Conservation (phyloP, 306 rosid species). For the Luffa aegyptiaca region DNA sequence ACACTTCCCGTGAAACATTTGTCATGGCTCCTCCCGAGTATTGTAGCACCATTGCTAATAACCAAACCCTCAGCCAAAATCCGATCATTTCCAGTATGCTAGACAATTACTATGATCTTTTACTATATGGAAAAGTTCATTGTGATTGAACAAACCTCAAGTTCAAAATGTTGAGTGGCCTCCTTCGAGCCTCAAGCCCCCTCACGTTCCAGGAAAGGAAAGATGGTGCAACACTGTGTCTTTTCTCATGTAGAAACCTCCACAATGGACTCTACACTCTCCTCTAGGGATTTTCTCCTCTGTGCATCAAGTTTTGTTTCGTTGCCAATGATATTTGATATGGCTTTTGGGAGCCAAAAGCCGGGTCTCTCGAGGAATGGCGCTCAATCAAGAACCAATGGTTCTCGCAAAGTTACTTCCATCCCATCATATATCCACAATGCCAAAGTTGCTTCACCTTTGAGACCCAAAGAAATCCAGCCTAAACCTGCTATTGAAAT, state of each 20-base stretch:
- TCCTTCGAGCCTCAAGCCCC: not conserved
- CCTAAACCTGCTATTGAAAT: constrained; percentile 72
- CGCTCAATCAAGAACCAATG: constrained; percentile 86
- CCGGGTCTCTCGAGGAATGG: constrained; percentile 63
- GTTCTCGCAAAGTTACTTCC: constrained; percentile 69
- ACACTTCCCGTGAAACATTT: too few species aligned
- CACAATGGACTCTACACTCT: not conserved
- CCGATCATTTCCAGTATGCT: too few species aligned
- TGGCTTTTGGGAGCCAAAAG: constrained; percentile 75
- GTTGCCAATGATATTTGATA: constrained; percentile 57
- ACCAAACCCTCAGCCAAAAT: too few species aligned
- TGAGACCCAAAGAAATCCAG: constrained; percentile 71
- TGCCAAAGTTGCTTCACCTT: constrained; percentile 75
- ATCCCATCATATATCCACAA: constrained; percentile 65
- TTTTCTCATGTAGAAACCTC: not conserved
- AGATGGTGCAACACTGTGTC: not conserved
- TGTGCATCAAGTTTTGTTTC: constrained; percentile 57
- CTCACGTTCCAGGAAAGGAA: not conserved
- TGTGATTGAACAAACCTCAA: not conserved
- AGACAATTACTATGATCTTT: not conserved
- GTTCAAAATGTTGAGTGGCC: not conserved
- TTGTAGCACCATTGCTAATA: not conserved
- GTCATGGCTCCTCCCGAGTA: not conserved
- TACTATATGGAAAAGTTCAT: not conserved
- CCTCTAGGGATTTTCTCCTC: constrained; percentile 38